Base-by-base conservation (phyloP, 2,329 filamentous ascomycete species). In the Camillea tinctor region DNA sequence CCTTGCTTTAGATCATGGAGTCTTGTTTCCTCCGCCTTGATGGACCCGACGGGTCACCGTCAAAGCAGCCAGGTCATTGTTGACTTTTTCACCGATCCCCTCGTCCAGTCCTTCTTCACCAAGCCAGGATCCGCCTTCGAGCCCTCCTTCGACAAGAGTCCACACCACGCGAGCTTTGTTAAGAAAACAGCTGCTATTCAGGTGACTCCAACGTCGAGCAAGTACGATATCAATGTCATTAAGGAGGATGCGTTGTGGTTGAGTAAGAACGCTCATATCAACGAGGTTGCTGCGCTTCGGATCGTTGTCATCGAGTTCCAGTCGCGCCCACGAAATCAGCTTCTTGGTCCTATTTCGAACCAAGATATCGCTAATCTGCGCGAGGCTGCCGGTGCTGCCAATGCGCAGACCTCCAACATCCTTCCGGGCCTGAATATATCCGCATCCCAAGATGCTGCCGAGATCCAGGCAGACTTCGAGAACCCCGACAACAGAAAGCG, bases 231-330 rank as follows among this genome's bases (percentile, higher is more conserved):
- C 66, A 87, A 90, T 48, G 80, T 89, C 70, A 86, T 98, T 73
- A 97, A 96, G 77, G 85, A 86, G 52, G 93, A 98, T 78, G 85
- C 92, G 36, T 74, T 90, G 66, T 98, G 93, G 93, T 80, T 99
- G 63, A 93, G 92, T 75, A 86, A 89, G 69, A 86, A 89, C 70
- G 86, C 88, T 55, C 82, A 85, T 51, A 86, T 97, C 65, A 92
- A 95, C 74, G 88, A 97, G 73, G 80, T 95, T 50, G 86, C 89
- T 13, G 93, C 94, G 23, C 80, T 99, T 69, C 86, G 95, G 61
- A 81, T 96, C 50, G 88, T 88, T 2, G 79, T 96, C 6, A 77
- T 95, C 52, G 95, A 98, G 81, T 91, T 90, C 81, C 94, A 98
- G 76, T 85, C 84, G 64, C 86, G 92, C 40, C 80, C 92, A n/a